Conservation (phyloP, 441 rosid species). For the Macaranga tanarius region DNA sequence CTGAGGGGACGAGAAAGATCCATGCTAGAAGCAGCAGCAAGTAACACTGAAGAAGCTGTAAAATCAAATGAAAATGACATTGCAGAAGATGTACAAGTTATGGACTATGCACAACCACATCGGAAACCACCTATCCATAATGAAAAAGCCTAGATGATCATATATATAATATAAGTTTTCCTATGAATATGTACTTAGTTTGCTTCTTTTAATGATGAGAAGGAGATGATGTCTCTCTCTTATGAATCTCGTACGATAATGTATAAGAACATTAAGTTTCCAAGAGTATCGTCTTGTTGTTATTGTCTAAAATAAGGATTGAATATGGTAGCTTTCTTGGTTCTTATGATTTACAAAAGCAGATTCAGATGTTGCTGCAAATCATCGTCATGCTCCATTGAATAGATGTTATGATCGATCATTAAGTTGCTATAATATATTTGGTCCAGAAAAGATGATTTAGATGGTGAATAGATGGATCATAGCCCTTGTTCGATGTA, state of each 20-base stretch:
- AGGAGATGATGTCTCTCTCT: background rate
- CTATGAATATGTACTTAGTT: background rate
- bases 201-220: background rate
- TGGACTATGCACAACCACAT: constrained; percentile 87
- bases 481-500: constrained; percentile 6
- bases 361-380: background rate
- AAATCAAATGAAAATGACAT: constrained; percentile 37
- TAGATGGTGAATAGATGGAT: background rate
- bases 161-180: background rate
- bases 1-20: constrained; percentile 24
- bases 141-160: constrained; percentile 42
- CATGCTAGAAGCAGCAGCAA: constrained; percentile 23
- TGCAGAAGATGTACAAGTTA: constrained; percentile 45
- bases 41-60: constrained; percentile 29
- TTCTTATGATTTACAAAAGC: background rate
- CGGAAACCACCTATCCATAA: constrained; percentile 94
- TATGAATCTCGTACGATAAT: background rate
- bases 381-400: too few relatives aligned
- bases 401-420: background rate
- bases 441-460: background rate
- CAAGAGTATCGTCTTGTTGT: background rate
- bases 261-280: background rate
- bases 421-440: background rate
- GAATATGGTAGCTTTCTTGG: background rate
- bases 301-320: background rate